Percentiles rank a stretch among this genome's conserved stretches.
phyloP scores from a whole-genome alignment of 495 filamentous ascomycete genomes.

The Penicillium crystallinum region DNA sequence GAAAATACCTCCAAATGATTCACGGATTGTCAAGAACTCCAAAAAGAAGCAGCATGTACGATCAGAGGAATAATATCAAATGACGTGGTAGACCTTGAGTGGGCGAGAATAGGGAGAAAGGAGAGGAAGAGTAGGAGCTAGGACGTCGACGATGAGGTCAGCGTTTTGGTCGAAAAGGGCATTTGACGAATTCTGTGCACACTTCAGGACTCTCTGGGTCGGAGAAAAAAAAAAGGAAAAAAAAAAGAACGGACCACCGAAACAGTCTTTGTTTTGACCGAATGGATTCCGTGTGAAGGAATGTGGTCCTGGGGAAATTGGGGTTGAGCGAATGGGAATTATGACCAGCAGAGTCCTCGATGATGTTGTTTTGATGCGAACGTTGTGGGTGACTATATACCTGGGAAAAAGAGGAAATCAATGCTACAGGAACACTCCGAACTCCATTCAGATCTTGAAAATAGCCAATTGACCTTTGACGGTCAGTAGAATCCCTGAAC shows the following conservation, averaged over 20 bases:
- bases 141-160: constrained; percentile 28
- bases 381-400: background rate
- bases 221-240: constrained; percentile 10
- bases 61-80: constrained; percentile 9
- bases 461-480: background rate
- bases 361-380: constrained; percentile 7
- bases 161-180: constrained; percentile 20
- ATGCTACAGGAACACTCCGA: background rate
- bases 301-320: constrained; percentile 22
- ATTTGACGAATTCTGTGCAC: constrained; percentile 1
- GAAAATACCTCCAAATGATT: background rate
- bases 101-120: constrained; percentile 14
- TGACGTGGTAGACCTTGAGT: constrained; percentile 8
- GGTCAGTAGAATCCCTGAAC: background rate
- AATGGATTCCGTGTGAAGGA: constrained; percentile 9
- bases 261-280: constrained; percentile 30
- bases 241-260: background rate
- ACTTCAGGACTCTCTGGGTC: background rate
- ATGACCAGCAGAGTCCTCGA: background rate
- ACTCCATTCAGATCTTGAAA: background rate
- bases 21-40: background rate
- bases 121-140: constrained; percentile 20
- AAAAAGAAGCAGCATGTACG: constrained; percentile 2
- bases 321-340: background rate
- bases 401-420: background rate